phyloP scores from a whole-genome alignment of 768 basidiomycete species.

The Cyclocybe aegerita region DNA sequence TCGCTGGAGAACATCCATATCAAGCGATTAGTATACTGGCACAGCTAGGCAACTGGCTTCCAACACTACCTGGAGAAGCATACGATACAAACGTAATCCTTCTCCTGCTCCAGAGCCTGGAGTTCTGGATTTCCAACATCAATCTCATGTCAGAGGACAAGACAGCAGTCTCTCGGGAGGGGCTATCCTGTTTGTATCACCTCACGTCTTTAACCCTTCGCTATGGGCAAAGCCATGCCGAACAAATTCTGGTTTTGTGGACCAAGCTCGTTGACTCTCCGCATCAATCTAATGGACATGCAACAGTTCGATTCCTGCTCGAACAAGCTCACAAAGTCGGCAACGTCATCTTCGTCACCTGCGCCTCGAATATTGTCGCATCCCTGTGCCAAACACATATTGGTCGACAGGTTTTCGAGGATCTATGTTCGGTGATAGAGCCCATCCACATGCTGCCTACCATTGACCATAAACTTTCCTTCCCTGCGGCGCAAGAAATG shows the following conservation, averaged over 20 bases:
- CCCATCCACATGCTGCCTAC: slow-evolving; percentile 82
- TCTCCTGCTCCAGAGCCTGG: slow-evolving; percentile 74
- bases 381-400: slow-evolving; percentile 78
- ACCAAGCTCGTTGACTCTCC: slow-evolving; percentile 71
- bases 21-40: slow-evolving; percentile 64
- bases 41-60: slow-evolving; percentile 74
- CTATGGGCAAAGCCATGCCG: slow-evolving; percentile 70
- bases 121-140: slow-evolving; percentile 82
- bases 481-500: slow-evolving; percentile 64
- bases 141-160: slow-evolving; percentile 64
- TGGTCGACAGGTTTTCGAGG: slow-evolving; percentile 74
- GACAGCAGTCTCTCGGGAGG: slow-evolving; percentile 54
- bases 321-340: slow-evolving; percentile 87
- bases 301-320: slow-evolving; percentile 78
- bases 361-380: slow-evolving; percentile 79
- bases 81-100: slow-evolving; percentile 46
- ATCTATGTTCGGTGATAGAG: slow-evolving; percentile 82
- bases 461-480: slow-evolving; percentile 67
- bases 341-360: slow-evolving; percentile 72
- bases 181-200: slow-evolving; percentile 70
- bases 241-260: slow-evolving; percentile 83
- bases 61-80: slow-evolving; percentile 53
- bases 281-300: slow-evolving; percentile 72
- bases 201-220: slow-evolving; percentile 81
- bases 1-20: slow-evolving; percentile 75